Evolutionary conservation across 2,329 filamentous ascomycete genomes (phyloP), one percentile per base, ranked within the genome.

Genomic region (Hortaea werneckii): DNA sequence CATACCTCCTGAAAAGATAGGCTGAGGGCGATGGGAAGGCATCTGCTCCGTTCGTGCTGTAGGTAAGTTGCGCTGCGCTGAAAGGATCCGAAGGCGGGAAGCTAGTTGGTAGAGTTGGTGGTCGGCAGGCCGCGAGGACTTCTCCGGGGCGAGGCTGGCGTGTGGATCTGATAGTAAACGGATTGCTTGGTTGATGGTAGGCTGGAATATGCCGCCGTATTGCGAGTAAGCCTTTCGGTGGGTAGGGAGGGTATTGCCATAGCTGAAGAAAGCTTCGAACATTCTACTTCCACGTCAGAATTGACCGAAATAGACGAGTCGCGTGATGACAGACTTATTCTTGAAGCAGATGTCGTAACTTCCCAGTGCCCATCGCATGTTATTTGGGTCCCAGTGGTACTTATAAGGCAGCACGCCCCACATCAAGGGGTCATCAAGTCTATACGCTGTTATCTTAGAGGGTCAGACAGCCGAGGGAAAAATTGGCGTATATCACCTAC

Each of bases 301-400:
- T 7, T 34, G 38, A 20, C 20, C 4, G 20, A 20, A 4, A 20
- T 20, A 20, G 20, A 20, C 20, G 20, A 20, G 20, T 20, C 20
- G 20, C 20, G 20, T 20, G 20, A 20, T 20, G 26, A 56, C 72
- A 50, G 69, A 92, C 87, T 79, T 82, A 62, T 87, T 90, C 58
- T 82, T 83, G 66, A 94, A 98, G 68, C 89, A 95, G 49, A 98
- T 89, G 65, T 98, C 92, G 64, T 95, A 87, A 58, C 88, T 94
- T 26, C 87, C 92, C 45, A 98, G 76, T 7, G 83, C 80, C 87
- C 89, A 96, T 63, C 92, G 80, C 59, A 88, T 75, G 61, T 89
- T 92, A 46, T 76, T 73, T 13, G 85, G 79, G 48, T 82, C 79
- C 58, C 85, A 80, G 53, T 78, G 71, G 60, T 92, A 87, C 42